These are phyloP conservation scores for Zea luxurians DNA, from an alignment of 176 grass and related monocot species.

Conservation along the genomic window DNA sequence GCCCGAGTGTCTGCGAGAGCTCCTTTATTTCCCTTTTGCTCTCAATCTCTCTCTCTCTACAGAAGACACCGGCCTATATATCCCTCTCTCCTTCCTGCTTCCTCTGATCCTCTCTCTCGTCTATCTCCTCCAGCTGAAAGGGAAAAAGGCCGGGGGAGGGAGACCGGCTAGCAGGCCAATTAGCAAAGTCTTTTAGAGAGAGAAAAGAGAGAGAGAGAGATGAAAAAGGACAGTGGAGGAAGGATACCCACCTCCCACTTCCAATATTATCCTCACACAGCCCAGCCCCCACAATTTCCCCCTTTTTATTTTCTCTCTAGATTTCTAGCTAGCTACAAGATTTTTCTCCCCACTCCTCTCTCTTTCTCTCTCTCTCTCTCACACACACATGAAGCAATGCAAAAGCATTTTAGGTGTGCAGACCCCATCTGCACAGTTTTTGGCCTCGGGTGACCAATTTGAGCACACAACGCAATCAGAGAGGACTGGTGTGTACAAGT, in stretches of 20 bases:
- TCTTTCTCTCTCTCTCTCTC: constrained; percentile 9
- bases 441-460: constrained; percentile 44
- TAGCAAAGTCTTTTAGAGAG: constrained; percentile 48
- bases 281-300: constrained; percentile 41
- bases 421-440: constrained; percentile 38
- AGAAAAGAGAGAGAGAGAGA: constrained; percentile 39
- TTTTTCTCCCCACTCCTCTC: constrained; percentile 5
- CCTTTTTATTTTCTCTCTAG: constrained; percentile 47
- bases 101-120: constrained; percentile 7
- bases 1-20: constrained; percentile 67
- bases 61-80: constrained; percentile 48
- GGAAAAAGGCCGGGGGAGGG: constrained; percentile 48
- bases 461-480: constrained; percentile 42
- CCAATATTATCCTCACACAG: constrained; percentile 71
- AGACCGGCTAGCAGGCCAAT: constrained; percentile 43
- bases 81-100: constrained; percentile 35
- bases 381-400: constrained; percentile 30
- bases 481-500: constrained; percentile 24
- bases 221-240: constrained; percentile 51
- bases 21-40: constrained; percentile 65
- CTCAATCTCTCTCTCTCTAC: constrained; percentile 59
- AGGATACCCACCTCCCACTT: constrained; percentile 80
- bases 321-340: constrained; percentile 40
- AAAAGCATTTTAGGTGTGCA: constrained; percentile 41
- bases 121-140: constrained; percentile 68